Evolutionary conservation across 495 filamentous ascomycete genomes (phyloP), one percentile per base, ranked within the genome.

Genomic region (Aspergillus leporis): DNA sequence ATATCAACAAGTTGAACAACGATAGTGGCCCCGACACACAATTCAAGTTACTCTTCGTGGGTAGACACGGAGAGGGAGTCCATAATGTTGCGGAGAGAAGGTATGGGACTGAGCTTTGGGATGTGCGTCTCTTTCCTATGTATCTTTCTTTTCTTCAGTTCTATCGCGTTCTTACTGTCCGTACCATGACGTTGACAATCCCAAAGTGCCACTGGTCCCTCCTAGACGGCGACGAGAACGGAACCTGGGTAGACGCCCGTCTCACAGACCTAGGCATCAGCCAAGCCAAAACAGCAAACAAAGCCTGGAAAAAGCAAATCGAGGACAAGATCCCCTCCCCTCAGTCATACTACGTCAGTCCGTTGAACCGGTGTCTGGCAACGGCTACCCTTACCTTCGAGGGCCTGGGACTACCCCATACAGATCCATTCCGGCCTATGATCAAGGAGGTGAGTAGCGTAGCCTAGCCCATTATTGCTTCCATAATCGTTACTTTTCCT

Each of bases 11-110:
- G 0, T 67, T 89, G 53, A 90, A 91, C 66, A 51, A 61, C 0
- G 68, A 79, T 7, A 71, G 74, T 14, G 73, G 65, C 2, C 40
- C 49, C 2, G 72, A 77, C 23, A 77, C 75, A 10, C 60, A 73
- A 23, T 90, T 90, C 65, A 89, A 87, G 60, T 78, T 92, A 0
- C 74, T 92, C 40, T 91, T 83, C 72, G 71, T 90, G 18, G 89
- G 83, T 14, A 81, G 89, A 23, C 89, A 92, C 66, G 89, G 89
- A 1, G 82, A 92, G 66, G 89, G 89, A 1, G 81, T 82, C 53
- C 89, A 92, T 62, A 89, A 88, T 65, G 83, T 82, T 30, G 86
- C 86, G 4, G 81, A 91, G 63, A 66, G 62, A 5, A 84, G 74
- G 47, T 92, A 90, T 57, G 89, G 89, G 19, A 88, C 83, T 0